Evolutionary conservation across 371 early-diverging fungal genomes (phyloP).

Genomic region (Syncephalastrum racemosum): DNA sequence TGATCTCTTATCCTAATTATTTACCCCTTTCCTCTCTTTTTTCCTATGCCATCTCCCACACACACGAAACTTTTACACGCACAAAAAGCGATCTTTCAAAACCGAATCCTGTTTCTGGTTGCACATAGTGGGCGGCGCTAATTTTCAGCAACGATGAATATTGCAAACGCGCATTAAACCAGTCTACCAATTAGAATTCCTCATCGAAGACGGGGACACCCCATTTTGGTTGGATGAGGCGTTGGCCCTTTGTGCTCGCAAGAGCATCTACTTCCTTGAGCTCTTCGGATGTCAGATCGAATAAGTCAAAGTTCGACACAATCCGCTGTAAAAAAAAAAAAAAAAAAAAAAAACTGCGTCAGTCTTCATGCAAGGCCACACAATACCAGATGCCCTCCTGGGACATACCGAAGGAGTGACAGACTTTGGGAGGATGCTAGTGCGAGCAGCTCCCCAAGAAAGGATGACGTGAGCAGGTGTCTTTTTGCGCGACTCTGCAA

Average conservation of each 20-base stretch:
- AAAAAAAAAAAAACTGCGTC: not conserved
- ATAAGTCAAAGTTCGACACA: conserved; percentile 37
- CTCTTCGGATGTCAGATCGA: conserved; percentile 40
- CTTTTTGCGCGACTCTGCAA: conserved; percentile 64
- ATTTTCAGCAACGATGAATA: too few relatives aligned
- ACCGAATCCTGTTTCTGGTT: too few relatives aligned
- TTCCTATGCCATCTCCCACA: too few relatives aligned
- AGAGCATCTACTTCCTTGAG: conserved; percentile 40
- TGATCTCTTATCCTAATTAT: conserved; percentile 36
- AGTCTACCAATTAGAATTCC: conserved; percentile 19
- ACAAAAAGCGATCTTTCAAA: too few relatives aligned
- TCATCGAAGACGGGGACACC: conserved; percentile 46
- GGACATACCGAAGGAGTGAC: conserved; percentile 40
- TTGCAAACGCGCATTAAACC: not conserved
- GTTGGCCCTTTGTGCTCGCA: conserved; percentile 29
- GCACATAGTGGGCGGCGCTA: too few relatives aligned
- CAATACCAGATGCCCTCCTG: not conserved
- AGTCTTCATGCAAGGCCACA: not conserved
- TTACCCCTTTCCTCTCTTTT: not conserved
- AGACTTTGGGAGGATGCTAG: conserved; percentile 56
- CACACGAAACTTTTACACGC: too few relatives aligned
- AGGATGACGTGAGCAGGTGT: conserved; percentile 76
- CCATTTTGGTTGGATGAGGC: conserved; percentile 38
- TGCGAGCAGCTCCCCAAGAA: conserved; percentile 75
- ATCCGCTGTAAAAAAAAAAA: conserved; percentile 29